These are phyloP conservation scores for Chytriomyces sp. DNA, from an alignment of 192 early-diverging fungal species.

Conservation along the genomic window DNA sequence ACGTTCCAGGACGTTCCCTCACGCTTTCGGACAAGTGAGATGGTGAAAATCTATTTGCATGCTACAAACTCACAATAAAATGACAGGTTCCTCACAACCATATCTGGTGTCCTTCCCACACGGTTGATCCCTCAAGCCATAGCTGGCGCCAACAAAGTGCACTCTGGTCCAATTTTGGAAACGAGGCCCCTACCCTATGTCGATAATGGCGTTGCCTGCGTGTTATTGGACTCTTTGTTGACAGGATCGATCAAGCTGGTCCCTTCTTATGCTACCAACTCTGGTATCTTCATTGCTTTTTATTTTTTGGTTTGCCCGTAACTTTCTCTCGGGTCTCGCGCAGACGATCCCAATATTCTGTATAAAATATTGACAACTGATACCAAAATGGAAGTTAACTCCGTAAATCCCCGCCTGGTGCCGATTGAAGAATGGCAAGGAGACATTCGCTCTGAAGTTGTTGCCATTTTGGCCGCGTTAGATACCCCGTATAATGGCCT, in stretches of 20 bases:
- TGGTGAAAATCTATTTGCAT: not conserved
- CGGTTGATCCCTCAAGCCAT: slow-evolving; percentile 42
- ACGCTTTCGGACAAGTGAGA: slow-evolving; percentile 37
- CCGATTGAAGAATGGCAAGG: not conserved
- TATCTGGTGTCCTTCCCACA: slow-evolving; percentile 35
- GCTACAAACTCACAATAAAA: not conserved
- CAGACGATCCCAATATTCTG: slow-evolving; percentile 26
- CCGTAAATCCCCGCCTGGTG: no score
- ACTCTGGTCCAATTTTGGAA: not conserved
- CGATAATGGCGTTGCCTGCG: slow-evolving; percentile 30
- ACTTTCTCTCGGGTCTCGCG: no score
- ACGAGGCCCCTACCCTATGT: slow-evolving; percentile 20
- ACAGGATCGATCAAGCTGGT: not conserved
- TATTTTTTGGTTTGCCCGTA: no score
- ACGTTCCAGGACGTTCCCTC: slow-evolving; percentile 40
- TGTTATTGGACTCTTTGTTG: slow-evolving; percentile 28
- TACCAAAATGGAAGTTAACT: not conserved
- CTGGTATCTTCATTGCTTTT: not conserved
- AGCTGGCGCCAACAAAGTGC: not conserved
- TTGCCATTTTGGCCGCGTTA: not conserved
- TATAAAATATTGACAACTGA: not conserved
- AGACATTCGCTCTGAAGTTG: not conserved
- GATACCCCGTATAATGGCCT: not conserved
- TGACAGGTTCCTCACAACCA: slow-evolving; percentile 34
- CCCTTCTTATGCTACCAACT: not conserved